Evolutionary conservation across 495 filamentous ascomycete species (phyloP), one percentile per base, ranked within the genome.

Genomic region (Gamarada debralockiae): DNA sequence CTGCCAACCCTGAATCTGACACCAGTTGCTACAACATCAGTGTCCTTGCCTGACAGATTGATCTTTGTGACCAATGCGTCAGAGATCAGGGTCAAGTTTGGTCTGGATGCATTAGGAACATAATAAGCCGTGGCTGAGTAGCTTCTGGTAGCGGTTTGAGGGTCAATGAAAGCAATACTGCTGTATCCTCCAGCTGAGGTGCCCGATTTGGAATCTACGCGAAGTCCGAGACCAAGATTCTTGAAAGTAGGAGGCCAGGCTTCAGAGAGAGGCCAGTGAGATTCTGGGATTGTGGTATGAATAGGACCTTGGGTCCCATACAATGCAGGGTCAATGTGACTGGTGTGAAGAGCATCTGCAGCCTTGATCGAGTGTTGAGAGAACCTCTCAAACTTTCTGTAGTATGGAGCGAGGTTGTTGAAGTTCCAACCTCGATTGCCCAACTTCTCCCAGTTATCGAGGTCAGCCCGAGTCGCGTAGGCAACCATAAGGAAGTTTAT

Each of bases 401-500:
- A 66, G 60, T 51, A 71, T 66, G 24, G 52, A 50, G 21, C 64
- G 59, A 58, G 20, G 15, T 27, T 24, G 0, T 68, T 56, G 67
- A 66, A 77, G 21, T 62, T 60, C 72, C 72, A 75, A 18, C 65
- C 66, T 9, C 54, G 47, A 36, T 71, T 74, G 2, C 73, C 70
- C 1, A 73, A 51, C 4, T 52, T 33, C 0, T 40, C 67, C 73
- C 70, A 75, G 15, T 58, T 57, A 39, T 74, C 67, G 12, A 57
- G n/a, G 24, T 48, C 40, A 29, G 22, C 12, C 13, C 37, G 39
- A 3, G 39, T 43, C 0, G 73, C 63, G 42, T 75, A 70, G 4
- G 76, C 69, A 58, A 70, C 69, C 56, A 75, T 71, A 39, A 70
- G 66, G 27, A 72, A 75, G 50, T 84, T 86, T 52, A 84, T 68